Evolutionary conservation across 202 grass and related monocot species (phyloP).

Genomic region (Panicum virgatum): DNA sequence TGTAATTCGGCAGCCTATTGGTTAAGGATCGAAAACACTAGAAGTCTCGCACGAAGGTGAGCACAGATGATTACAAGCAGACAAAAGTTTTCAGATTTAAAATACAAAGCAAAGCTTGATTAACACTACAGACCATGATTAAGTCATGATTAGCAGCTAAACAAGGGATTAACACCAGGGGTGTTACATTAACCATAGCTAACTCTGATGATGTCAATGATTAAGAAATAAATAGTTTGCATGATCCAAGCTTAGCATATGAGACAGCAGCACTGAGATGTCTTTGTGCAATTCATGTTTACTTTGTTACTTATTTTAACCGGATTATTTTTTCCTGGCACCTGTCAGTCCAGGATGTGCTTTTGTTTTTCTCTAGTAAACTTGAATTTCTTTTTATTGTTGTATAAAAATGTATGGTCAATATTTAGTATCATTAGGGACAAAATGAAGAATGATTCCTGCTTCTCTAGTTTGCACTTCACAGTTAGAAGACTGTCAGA

Average conservation of each 20-base stretch:
- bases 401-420: not conserved
- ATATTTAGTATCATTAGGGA: not conserved
- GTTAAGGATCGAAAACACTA: no score
- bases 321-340: not conserved
- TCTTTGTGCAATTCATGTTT: not conserved
- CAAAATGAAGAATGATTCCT: slow-evolving; percentile 10
- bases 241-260: not conserved
- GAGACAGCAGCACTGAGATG: not conserved
- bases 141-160: no score
- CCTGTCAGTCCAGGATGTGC: not conserved
- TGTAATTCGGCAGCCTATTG: no score
- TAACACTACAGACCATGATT: no score
- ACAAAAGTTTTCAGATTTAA: no score
- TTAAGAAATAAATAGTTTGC: not conserved
- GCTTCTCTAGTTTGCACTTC: not conserved
- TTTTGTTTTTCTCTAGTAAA: not conserved
- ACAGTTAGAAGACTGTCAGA: not conserved
- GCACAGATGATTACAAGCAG: no score
- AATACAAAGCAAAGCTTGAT: no score
- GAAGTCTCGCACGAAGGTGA: no score
- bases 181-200: no score
- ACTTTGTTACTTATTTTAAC: not conserved
- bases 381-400: not conserved
- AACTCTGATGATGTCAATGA: not conserved
- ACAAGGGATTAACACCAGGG: no score